Evolutionary conservation across 129 eudicot species (phyloP), one percentile per base, ranked within the genome.

Genomic region (Pseudognaphalium luteoalbum): DNA sequence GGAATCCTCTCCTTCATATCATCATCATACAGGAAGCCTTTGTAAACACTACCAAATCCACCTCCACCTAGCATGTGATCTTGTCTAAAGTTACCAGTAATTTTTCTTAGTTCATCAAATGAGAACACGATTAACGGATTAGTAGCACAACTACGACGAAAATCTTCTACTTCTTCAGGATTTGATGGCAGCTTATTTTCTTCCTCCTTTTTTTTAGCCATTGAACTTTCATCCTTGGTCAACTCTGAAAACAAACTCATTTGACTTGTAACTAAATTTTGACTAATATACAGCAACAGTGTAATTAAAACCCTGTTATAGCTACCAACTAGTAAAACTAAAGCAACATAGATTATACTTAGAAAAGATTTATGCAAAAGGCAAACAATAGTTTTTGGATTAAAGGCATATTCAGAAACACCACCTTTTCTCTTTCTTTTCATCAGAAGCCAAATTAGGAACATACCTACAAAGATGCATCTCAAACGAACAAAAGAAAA

Each of bases 21-120:
- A 44, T 86, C 98, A 54, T 90, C 72, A 61, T 70, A 63, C 54
- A 90, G 81, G 70, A 83, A 88, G 7, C 97, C 93, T 84, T 93
- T 93, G 79, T 90, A 93, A 63, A 93, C 98, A 75, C 84, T 93
- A 73, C 98, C 97, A 60, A 93, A 93, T 50, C 98, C 98, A 41
- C 98, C 98, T 62, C 91, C 97, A 54, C 98, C 98, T 56, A 93
- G 70, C 96, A 93, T 81, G 82, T 84, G 85, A 81, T 93, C 98
- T 57, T 89, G 91, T 83, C 98, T 87, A 83, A 93, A 93, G 76
- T 91, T 91, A 20, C 77, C 89, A 0, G 97, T 93, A 37, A 90
- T 87, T 15, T 64, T 81, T 83, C 87, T 88, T 28, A 93, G 82
- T 71, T 93, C 97, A 22, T 88, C 85, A 72, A 86, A 93, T 15